Conservation (phyloP, 179 eudicot species). For the Heliamphora ciliata region DNA sequence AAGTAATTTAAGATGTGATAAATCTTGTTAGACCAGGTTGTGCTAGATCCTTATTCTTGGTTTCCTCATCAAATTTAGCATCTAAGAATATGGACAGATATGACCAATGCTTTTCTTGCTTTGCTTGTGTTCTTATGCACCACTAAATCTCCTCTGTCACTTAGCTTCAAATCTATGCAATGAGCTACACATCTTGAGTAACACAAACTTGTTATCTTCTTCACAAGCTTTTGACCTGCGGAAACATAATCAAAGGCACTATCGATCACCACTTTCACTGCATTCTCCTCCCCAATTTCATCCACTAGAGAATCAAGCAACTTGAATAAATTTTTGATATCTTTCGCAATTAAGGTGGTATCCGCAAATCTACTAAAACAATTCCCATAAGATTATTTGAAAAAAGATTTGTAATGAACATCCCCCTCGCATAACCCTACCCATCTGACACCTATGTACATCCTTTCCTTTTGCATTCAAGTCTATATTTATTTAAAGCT, state of each 20-base stretch:
- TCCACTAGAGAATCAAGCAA: neutral
- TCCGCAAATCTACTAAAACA: no score
- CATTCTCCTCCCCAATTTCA: neutral
- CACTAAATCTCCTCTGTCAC: neutral
- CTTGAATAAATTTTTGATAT: no score
- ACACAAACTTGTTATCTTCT: neutral
- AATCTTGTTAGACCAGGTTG: neutral
- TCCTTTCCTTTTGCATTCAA: no score
- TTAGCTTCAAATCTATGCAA: neutral
- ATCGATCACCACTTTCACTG: neutral
- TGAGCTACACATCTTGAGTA: neutral
- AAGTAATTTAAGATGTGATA: neutral
- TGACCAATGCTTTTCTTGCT: neutral
- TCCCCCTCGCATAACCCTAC: no score
- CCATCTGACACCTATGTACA: no score
- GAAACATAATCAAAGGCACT: neutral
- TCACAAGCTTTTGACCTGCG: no score
- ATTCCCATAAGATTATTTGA: no score
- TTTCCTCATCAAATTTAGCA: neutral
- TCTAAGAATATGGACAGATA: neutral
- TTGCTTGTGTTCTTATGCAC: neutral
- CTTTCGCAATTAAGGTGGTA: no score
- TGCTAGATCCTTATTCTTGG: neutral
- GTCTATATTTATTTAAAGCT: no score
- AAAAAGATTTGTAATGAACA: no score